Percentiles rank a stretch among this genome's conserved stretches.
These are phyloP conservation scores for Leersia perrieri DNA, from an alignment of 176 grass and related monocot genomes.

Conservation along the genomic window DNA sequence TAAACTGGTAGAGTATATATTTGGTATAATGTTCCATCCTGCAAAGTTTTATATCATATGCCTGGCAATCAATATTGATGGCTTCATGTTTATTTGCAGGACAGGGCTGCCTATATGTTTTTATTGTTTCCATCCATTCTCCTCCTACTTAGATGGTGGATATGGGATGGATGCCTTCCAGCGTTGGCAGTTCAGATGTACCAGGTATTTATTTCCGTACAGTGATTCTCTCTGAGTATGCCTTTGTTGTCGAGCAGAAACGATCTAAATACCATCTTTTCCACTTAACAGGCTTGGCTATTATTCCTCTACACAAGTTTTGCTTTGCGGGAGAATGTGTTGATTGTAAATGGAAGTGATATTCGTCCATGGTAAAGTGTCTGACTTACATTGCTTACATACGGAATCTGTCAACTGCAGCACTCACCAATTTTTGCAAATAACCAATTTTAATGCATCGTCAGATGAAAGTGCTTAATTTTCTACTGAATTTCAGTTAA, in stretches of 20 bases:
- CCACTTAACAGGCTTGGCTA: constrained; percentile 66
- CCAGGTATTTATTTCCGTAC: constrained; percentile 54
- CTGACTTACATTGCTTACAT: constrained; percentile 10
- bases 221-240: background rate
- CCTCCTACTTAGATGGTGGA: constrained; percentile 74
- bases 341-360: constrained; percentile 89
- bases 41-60: background rate
- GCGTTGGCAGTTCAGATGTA: constrained; percentile 90
- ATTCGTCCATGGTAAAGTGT: constrained; percentile 83
- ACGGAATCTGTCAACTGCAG: background rate
- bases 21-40: constrained; percentile 4
- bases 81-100: constrained; percentile 51
- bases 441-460: background rate
- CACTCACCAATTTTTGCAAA: background rate
- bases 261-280: constrained; percentile 17
- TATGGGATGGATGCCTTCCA: constrained; percentile 90
- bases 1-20: background rate
- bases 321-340: constrained; percentile 85
- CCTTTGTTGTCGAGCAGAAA: background rate
- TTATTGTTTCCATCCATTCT: constrained; percentile 86
- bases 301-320: constrained; percentile 81
- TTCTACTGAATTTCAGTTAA: background rate
- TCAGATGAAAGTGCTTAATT: background rate
- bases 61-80: constrained; percentile 17
- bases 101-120: constrained; percentile 90